Evolutionary conservation across 1,284 basidiomycete species (phyloP), one percentile per base, ranked within the genome.

Genomic region (Hypsizygus ulmarius): DNA sequence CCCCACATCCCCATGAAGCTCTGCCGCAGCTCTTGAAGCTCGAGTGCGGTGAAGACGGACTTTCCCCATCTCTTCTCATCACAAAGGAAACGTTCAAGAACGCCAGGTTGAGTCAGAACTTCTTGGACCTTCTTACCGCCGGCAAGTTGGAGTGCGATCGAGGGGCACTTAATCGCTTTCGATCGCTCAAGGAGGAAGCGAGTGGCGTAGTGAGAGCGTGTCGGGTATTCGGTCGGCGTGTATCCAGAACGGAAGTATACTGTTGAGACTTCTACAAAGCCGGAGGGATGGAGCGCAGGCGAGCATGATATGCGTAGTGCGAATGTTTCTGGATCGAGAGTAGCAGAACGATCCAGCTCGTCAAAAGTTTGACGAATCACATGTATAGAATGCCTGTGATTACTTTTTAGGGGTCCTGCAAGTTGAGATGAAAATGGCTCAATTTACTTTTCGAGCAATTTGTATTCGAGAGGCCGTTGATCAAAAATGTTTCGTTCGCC

Each of bases 41-140:
- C 73, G 12, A 63, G 63, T 10, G 63, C 50, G 3, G 66, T 62
- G 46, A 71, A 72, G 0, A 63, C 64, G 21, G 56, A 59, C 9
- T 60, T 18, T 16, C 64, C 62, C 69, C 75, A 63, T 52, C 73
- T 73, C 12, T 59, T 60, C 8, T 58, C 59, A 38, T 76, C 68
- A 28, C 69, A 61, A 14, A 93, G 70, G 67, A 93, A 94, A 3
- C 72, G 69, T 58, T 93, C 90, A 16, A 96, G 74, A 8, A 91
- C 70, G 0, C 84, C 84, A 0, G 82, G 81, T 29, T 83, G 79
- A 1, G 87, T 82, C 11, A 99, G 77, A 0, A 90, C 90, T 62
- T 98, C 87, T 68, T 98, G 97, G 0, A 99, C 84, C 65, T 97
- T 97, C 73, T 99, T 99, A 1, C 90, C 87, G 0, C 96, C 97